A percentile compares a stretch with the other conserved stretches of the same genome.
Conservation (phyloP, 1,139 yeast species). For the Taphrina sp. region DNA sequence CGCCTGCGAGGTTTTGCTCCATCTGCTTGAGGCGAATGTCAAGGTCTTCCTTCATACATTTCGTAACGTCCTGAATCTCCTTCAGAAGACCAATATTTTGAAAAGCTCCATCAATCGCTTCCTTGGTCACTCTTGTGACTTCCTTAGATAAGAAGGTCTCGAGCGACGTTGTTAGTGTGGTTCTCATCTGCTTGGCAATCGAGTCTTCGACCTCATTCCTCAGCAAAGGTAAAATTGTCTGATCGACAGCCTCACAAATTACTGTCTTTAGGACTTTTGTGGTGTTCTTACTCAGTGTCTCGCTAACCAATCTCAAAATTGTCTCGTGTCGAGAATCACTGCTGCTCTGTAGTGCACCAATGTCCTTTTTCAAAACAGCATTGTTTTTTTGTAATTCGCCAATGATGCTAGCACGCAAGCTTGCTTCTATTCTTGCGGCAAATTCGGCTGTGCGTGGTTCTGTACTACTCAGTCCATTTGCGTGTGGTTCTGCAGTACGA, state of each 20-base stretch:
- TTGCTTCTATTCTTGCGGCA: constrained; percentile 13
- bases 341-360: constrained; percentile 3
- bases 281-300: constrained; percentile 27
- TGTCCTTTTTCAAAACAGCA: constrained; percentile 3
- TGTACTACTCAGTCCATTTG: not conserved
- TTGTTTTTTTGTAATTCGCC: constrained; percentile 10
- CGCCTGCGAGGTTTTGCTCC: constrained; percentile 18
- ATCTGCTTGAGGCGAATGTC: constrained; percentile 7
- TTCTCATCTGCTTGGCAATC: not conserved
- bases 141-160: constrained; percentile 2
- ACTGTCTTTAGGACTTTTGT: constrained; percentile 8
- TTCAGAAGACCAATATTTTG: not conserved
- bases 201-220: not conserved
- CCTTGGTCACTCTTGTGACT: not conserved
- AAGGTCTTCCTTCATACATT: constrained; percentile 2
- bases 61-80: constrained; percentile 1
- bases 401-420: not conserved
- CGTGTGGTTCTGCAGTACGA: not conserved
- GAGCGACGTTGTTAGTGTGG: not conserved
- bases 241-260: constrained; percentile 7
- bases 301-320: constrained; percentile 8
- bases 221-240: constrained; percentile 6
- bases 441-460: constrained; percentile 20
- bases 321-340: constrained; percentile 19
- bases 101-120: constrained; percentile 5